Evolutionary conservation across 176 grass and related monocot species (phyloP), one percentile per base, ranked within the genome.

Genomic region (Elaeis guineensis): DNA sequence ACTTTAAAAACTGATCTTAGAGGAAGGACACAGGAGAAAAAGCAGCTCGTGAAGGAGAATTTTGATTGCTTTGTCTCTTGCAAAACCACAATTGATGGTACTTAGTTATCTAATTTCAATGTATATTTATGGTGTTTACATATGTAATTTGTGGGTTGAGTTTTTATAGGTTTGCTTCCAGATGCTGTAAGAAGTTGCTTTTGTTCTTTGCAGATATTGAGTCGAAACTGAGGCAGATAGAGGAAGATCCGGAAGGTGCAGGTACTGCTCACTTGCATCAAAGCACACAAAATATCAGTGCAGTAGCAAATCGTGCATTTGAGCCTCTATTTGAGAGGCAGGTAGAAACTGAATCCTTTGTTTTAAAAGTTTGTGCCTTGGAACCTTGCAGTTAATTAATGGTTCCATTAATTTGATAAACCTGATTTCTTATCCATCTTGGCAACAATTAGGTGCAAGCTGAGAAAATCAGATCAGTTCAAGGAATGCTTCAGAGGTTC

Each of bases 11-110:
- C 81, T 80, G 93, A 98, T 80, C 84, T 98, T 49, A 98, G 92
- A 75, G 93, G 93, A 59, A 89, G 93, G 76, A 98, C 93, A 26
- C 87, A 92, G 52, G 81, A 98, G 81, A 98, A 98, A 74, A 98
- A 98, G 78, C 93, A 98, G 60, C 70, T 98, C 61, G 87, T 98
- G 64, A 98, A 98, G 76, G 93, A 98, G 77, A 98, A 98, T 70
- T 98, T 98, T 67, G 93, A 98, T 89, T 98, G 93, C 75, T 98
- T 98, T 58, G 84, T 98, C 25, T 98, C 93, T 4, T 98, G 93
- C 93, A 98, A 98, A 82, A 98, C 93, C 56, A 98, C 93, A 51
- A 98, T 98, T 73, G 93, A 98, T 57, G 93, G 93, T 97, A 89
- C 58, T 50, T 50, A 44, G 35, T 44, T 2, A 44, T 44, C 35